These are phyloP conservation scores for Blastobotrys petasosporus DNA, from an alignment of 1,139 yeast species.

Conservation along the genomic window DNA sequence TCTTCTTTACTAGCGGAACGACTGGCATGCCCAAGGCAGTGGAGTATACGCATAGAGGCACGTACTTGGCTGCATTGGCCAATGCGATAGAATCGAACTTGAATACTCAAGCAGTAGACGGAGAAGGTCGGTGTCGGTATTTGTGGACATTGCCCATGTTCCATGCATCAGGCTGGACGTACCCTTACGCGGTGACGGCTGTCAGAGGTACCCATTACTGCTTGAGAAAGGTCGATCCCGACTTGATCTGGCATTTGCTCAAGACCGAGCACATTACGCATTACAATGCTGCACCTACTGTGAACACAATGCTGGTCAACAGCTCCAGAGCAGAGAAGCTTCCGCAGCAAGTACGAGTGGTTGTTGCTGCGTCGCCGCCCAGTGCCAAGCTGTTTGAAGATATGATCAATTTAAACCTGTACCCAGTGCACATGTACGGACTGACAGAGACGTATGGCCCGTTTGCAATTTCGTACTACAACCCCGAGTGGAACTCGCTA, in stretches of 20 bases:
- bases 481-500: conserved; percentile 31
- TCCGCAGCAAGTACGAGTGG: conserved; percentile 30
- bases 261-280: conserved; percentile 32
- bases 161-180: conserved; percentile 39
- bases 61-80: conserved; percentile 33
- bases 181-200: conserved; percentile 38
- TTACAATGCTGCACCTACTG: conserved; percentile 38
- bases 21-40: conserved; percentile 79
- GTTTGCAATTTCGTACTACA: conserved; percentile 31
- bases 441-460: conserved; percentile 48
- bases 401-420: conserved; percentile 32
- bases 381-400: conserved; percentile 33
- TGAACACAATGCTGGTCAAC: conserved; percentile 35
- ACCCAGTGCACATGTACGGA: conserved; percentile 64
- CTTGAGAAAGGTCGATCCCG: conserved; percentile 35
- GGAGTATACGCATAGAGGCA: conserved; percentile 48
- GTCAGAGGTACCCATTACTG: conserved; percentile 36
- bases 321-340: conserved; percentile 29
- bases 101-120: conserved; percentile 30
- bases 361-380: conserved; percentile 39
- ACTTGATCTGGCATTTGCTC: conserved; percentile 33
- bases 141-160: conserved; percentile 39
- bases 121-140: conserved; percentile 31
- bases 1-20: conserved; percentile 64
- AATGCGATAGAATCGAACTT: conserved; percentile 33